Base-by-base conservation (phyloP, 148 eudicot species). In the Rheum nobile region DNA sequence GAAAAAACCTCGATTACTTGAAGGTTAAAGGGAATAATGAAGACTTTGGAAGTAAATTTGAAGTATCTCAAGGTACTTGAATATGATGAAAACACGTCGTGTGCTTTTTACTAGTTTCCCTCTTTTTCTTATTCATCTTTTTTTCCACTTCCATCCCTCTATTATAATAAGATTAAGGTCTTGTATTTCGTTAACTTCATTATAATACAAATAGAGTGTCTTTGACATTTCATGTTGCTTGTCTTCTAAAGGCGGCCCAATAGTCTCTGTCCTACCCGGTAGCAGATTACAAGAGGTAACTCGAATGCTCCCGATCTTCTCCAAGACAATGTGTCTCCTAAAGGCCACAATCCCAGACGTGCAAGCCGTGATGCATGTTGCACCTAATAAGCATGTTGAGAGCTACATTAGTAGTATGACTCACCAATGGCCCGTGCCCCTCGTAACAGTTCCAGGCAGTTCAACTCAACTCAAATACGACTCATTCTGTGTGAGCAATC, bases 241-340 rank as follows among this genome's bases (percentile, higher is more conserved):
- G 10, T 57, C 5, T 71, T 72, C 42, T 19, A 39, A 79, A 95
- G 99, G 89, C 72, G 82, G 87, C 29, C 85, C 88, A 37, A 55
- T 95, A 39, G 77, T 95, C 75, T 75, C 82, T 57, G 75, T 95
- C 84, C 94, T 91, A 83, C 97, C 99, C 74, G 97, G 99, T 78
- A 91, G 98, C 88, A 89, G 99, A 86, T 81, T 90, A 71, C 99
- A 91, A 83, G 99, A 91, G 83, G 97, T 95, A 19, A 81, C 78
- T 21, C 97, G 96, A 48, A 95, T 95, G 99, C 88, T 92, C 79
- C 83, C 97, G 24, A 88, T 95, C 70, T 95, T 86, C 83, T 79
- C 78, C 41, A 79, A 81, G 39, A 79, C 97, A 67, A 67, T 91
- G 87, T 78, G 84, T 72, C 73, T 82, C 72, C 68, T 95, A 75